Base-by-base conservation (phyloP, 192 early-diverging fungal species). In the Backusella morwellensis region DNA sequence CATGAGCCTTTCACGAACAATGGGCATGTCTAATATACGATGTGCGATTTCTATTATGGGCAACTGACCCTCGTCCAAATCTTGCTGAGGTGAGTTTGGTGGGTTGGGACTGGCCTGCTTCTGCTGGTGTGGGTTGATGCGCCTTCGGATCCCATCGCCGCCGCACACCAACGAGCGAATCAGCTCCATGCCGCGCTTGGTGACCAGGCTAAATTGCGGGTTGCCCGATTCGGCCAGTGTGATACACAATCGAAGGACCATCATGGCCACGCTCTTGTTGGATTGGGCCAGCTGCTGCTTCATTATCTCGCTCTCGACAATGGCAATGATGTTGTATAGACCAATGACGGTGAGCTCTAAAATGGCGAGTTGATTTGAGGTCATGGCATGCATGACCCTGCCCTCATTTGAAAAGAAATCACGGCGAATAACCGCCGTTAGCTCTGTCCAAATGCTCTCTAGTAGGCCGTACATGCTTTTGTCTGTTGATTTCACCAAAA, bases 301-400 rank as follows among this genome's bases (percentile, higher is more conserved):
- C 6, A 80, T 41, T 6, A 35, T 6, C 12, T 77, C 71, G 15
- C 75, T 79, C 63, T 77, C 72, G 1, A 79, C 50, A 66, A 84
- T 78, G 4, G 80, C 73, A 66, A 82, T 80, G 21, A 90, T 72
- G 71, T 90, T 87, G 76, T 85, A 88, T 26, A 82, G 70, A 23
- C 86, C 84, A 86, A 90, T 83, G 76, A 90, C 81, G 41, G 84
- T 56, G 69, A 83, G 83, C 73, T 88, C 86, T 42, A 90, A 74
- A 74, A 82, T 82, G 52, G 89, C 86, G 68, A 88, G 77, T 56
- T 86, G 81, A 3, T 81, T 77, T 68, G 76, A 69, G 80, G 66
- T 83, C 78, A 85, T 63, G 35, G 70, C 74, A 74, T 77, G 19
- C 80, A 83, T 32, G 35, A 81, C 75, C 76, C 80, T 50, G 80